Evolutionary conservation across 257 asterid genomes (phyloP).

Genomic region (Solanum stenotomum): DNA sequence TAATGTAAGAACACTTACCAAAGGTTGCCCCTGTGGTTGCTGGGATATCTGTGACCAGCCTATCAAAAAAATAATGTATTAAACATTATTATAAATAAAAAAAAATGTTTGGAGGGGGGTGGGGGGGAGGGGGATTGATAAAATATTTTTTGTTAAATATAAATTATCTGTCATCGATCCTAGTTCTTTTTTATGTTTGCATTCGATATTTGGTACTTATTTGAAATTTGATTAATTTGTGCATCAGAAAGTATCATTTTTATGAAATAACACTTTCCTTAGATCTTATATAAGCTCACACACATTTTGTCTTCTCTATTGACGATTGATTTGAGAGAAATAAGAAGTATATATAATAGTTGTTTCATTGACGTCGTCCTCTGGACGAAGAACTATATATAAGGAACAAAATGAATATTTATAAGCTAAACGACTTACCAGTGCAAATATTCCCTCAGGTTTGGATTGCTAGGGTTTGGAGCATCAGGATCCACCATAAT

Average conservation of each 20-base stretch:
- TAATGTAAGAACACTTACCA: slow-evolving; percentile 21
- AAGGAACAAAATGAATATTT: not conserved
- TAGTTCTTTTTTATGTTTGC: too few species aligned
- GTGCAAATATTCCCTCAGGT: slow-evolving; percentile 52
- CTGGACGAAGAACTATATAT: not conserved
- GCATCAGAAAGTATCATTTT: too few species aligned
- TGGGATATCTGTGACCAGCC: slow-evolving; percentile 88
- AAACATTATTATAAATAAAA: not conserved
- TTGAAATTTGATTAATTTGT: not conserved
- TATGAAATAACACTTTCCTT: too few species aligned
- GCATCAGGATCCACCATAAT: slow-evolving; percentile 75
- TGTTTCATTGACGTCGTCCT: not conserved
- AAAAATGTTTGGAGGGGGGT: not conserved
- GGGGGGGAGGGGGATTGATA: not conserved
- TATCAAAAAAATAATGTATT: not conserved
- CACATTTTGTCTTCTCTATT: not conserved
- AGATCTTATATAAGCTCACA: too few species aligned
- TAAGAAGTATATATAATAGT: too few species aligned
- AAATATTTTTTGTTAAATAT: not conserved
- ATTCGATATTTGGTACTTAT: not conserved
- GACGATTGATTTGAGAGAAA: not conserved
- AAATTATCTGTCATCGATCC: not conserved
- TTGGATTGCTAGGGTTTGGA: slow-evolving; percentile 59
- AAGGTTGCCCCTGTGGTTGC: slow-evolving; percentile 58
- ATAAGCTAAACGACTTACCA: slow-evolving; percentile 19